These are phyloP conservation scores for Termitomyces titanicus DNA, from an alignment of 768 basidiomycete genomes.

Conservation along the genomic window DNA sequence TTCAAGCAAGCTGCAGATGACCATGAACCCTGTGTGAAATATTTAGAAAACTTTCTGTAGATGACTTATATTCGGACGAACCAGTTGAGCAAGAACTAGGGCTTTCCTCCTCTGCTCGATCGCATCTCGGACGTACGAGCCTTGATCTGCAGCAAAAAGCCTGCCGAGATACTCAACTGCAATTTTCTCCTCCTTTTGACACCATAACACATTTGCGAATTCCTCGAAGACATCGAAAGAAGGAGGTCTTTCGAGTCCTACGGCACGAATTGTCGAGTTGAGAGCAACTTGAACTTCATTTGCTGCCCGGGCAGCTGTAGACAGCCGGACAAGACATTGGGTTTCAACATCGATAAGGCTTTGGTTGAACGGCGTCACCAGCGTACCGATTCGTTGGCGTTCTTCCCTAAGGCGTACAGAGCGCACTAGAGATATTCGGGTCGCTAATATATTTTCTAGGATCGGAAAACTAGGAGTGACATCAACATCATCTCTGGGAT, in stretches of 20 bases:
- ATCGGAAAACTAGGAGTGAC: conserved; percentile 51
- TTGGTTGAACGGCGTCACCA: conserved; percentile 50
- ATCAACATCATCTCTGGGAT: not conserved
- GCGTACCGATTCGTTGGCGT: conserved; percentile 70
- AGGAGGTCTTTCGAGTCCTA: conserved; percentile 46
- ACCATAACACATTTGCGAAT: conserved; percentile 89
- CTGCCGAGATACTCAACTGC: conserved; percentile 72
- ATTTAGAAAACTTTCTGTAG: not conserved
- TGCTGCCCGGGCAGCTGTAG: conserved; percentile 63
- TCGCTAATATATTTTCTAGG: conserved; percentile 76
- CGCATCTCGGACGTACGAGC: conserved; percentile 9
- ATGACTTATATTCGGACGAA: conserved; percentile 28
- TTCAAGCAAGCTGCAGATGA: conserved; percentile 81
- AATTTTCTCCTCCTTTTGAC: conserved; percentile 76
- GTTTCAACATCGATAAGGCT: conserved; percentile 61
- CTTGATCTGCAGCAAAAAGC: conserved; percentile 20
- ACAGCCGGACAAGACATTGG: conserved; percentile 66
- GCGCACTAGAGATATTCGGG: conserved; percentile 76
- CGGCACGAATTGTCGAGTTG: conserved; percentile 79
- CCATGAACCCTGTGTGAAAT: conserved; percentile 75
- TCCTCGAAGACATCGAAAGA: conserved; percentile 65
- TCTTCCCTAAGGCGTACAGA: conserved; percentile 68
- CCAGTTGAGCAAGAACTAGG: conserved; percentile 58
- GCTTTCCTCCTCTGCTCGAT: conserved; percentile 28
- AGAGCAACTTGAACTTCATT: conserved; percentile 77